Evolutionary conservation across 2,329 filamentous ascomycete genomes (phyloP).

Genomic region (Colletotrichum filicis): DNA sequence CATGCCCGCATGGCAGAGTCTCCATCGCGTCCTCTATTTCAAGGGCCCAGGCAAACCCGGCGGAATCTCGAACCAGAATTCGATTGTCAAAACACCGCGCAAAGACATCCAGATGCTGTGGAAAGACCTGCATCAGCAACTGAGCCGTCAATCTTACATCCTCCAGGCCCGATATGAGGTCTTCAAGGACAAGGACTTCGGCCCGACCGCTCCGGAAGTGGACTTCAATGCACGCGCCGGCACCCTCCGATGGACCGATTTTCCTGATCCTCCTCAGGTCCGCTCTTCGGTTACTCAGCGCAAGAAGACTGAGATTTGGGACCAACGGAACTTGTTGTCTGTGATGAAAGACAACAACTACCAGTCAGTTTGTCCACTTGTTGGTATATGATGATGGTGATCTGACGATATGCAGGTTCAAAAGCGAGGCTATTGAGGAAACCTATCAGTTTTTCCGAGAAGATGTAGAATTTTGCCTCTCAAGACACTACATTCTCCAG

Average conservation of each 20-base stretch:
- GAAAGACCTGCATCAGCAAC: slow-evolving; percentile 65
- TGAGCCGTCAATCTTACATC: slow-evolving; percentile 67
- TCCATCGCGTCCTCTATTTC: slow-evolving; percentile 65
- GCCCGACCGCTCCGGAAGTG: slow-evolving; percentile 43
- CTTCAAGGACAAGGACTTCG: slow-evolving; percentile 58
- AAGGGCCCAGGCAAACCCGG: slow-evolving; percentile 57
- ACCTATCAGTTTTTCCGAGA: slow-evolving; percentile 63
- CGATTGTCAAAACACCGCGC: slow-evolving; percentile 40
- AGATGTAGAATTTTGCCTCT: slow-evolving; percentile 65
- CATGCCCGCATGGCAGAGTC: slow-evolving; percentile 61
- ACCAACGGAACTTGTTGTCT: slow-evolving; percentile 58
- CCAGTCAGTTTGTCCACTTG: too few relatives aligned
- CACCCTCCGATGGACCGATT: slow-evolving; percentile 67
- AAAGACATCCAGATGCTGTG: slow-evolving; percentile 54
- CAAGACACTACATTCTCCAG: slow-evolving; percentile 56
- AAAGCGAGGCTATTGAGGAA: slow-evolving; percentile 64
- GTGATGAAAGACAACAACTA: slow-evolving; percentile 64
- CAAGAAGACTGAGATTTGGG: slow-evolving; percentile 67
- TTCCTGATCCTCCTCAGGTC: slow-evolving; percentile 66
- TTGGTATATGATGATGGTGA: too few relatives aligned
- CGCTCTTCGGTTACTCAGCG: slow-evolving; percentile 60
- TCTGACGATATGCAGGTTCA: slow-evolving; percentile 52
- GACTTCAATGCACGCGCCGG: slow-evolving; percentile 58
- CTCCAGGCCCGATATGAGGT: slow-evolving; percentile 67
- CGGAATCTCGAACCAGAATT: slow-evolving; percentile 55